Evolutionary conservation across 2,329 filamentous ascomycete genomes (phyloP).

Genomic region (Microsporum ferrugineum): DNA sequence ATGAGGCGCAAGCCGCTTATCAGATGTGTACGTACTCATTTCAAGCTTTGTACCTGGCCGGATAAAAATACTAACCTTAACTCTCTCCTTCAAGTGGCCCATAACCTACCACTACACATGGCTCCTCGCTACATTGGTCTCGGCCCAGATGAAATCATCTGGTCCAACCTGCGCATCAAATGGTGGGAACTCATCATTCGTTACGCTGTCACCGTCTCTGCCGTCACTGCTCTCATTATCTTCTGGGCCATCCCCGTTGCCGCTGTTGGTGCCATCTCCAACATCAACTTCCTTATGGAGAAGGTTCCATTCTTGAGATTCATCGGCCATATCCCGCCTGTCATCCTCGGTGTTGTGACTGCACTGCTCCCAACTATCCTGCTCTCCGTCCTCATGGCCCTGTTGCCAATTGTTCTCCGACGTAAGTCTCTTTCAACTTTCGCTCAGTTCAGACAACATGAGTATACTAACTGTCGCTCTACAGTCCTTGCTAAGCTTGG

Average conservation of each 20-base stretch:
- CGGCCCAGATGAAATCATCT: constrained; percentile 69
- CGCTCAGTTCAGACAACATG: not conserved
- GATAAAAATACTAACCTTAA: constrained; percentile 2
- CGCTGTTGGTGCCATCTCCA: constrained; percentile 74
- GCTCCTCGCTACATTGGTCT: constrained; percentile 74
- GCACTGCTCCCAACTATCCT: constrained; percentile 72
- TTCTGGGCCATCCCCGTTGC: constrained; percentile 77
- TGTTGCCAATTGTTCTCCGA: constrained; percentile 73
- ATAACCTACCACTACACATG: constrained; percentile 81
- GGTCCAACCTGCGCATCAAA: constrained; percentile 69
- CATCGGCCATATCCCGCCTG: constrained; percentile 56
- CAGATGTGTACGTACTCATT: constrained; percentile 45
- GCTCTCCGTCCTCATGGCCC: constrained; percentile 71
- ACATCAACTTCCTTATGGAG: constrained; percentile 58
- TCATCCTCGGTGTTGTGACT: constrained; percentile 71
- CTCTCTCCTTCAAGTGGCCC: constrained; percentile 45
- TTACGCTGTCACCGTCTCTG: constrained; percentile 54
- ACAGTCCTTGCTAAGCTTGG: constrained; percentile 63
- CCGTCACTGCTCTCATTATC: constrained; percentile 66
- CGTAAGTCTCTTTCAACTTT: constrained; percentile 36
- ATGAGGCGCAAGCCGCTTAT: constrained; percentile 73
- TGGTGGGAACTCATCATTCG: constrained; percentile 79
- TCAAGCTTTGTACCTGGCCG: not conserved
- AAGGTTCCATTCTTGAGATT: constrained; percentile 59
- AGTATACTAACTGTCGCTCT: not conserved